Base-by-base conservation (phyloP, 305 asterid species). In the Fraxinus angustifolia region DNA sequence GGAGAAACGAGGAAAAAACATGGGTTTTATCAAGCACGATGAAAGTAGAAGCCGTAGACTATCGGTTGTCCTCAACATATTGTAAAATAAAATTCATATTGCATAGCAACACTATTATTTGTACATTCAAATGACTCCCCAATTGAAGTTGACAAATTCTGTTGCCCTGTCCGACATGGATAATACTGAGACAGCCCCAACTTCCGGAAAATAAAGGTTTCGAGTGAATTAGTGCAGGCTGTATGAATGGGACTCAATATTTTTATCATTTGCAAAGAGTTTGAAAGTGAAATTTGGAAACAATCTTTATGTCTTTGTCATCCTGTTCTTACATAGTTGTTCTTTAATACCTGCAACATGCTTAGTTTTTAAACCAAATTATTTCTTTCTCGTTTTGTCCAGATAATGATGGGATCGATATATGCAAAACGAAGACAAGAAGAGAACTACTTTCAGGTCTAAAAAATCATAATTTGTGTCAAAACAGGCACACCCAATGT, bases 351-450 rank as follows among this genome's bases (percentile, higher is more conserved):
- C 65, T 53, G 19, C 28, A 56, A 56, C 67, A 17, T 56, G 67
- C 65, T 53, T 4, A 16, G 21, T 62, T 8, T 62, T 62, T 21
- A 7, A 21, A 8, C 35, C 1, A 8, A 60, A 4, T 34, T 42
- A 23, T 62, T 75, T 6, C 56, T 28, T 2, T 60, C 30, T 82
- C 48, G 36, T 65, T 62, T 5, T 14, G 36, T 83, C 48, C 92
- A 90, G 98, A 86, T 45, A 92, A 92, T 79, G 98, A 94, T 36
- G 88, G 62, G 33, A 86, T 88, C 78, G 83, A 91, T 34, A 86
- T 89, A 82, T 86, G 76, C 81, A 89, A 84, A 84, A 86, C 82
- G 83, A 88, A 78, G 79, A 31, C 86, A 77, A 86, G 87, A 84
- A 82, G 72, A 73, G 90, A 87, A 83, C 80, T 83, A 77, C 81